Evolutionary conservation across 306 rosid species (phyloP).

Genomic region (Senna siamea): DNA sequence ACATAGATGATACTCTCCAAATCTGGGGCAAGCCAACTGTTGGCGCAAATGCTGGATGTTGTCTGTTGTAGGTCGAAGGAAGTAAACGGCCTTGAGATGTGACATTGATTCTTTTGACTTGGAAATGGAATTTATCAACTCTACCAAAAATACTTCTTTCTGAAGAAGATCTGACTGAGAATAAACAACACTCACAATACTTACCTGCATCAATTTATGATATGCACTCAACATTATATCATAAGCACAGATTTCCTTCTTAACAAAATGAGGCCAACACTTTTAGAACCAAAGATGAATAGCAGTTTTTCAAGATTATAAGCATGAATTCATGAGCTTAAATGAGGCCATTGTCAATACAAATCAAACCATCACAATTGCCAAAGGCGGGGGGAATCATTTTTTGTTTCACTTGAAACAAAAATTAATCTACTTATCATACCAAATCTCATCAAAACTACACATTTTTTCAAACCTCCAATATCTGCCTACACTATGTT

Average conservation of each 20-base stretch:
- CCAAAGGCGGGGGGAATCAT: not conserved
- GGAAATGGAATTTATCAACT: constrained; percentile 77
- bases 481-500: constrained; percentile 1
- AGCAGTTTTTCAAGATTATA: not conserved
- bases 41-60: constrained; percentile 76
- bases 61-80: constrained; percentile 78
- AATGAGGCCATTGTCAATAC: not conserved
- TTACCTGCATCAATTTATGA: constrained; percentile 61
- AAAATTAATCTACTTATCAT: not conserved
- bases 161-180: constrained; percentile 92
- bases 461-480: constrained; percentile 11
- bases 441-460: not conserved
- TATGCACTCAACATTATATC: constrained; percentile 21
- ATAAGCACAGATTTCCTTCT: constrained; percentile 6
- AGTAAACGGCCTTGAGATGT: constrained; percentile 89
- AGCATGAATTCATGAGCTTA: constrained; percentile 5
- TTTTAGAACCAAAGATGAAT: not conserved
- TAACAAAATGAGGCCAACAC: constrained; percentile 12
- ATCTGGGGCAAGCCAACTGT: constrained; percentile 78
- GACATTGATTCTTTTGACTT: constrained; percentile 81
- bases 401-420: constrained; percentile 20
- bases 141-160: constrained; percentile 92
- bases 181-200: constrained; percentile 86
- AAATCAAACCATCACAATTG: constrained; percentile 1
- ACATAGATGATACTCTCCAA: constrained; percentile 93